Evolutionary conservation across 768 basidiomycete genomes (phyloP).

Genomic region (Fistulinella prunicolor): DNA sequence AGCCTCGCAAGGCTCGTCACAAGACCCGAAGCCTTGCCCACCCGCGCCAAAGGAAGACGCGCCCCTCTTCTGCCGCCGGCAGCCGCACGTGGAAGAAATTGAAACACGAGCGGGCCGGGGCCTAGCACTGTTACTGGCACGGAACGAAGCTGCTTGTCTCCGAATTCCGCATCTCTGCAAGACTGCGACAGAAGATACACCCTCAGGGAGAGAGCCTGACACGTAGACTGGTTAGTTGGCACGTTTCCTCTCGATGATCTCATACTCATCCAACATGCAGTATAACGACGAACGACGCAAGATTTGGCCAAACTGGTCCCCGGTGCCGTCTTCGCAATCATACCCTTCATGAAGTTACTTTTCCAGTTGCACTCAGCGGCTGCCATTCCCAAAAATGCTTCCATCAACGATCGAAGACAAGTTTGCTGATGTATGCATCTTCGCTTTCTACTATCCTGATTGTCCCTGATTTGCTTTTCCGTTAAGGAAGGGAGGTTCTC

Average conservation of each 20-base stretch:
- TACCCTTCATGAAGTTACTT: conserved; percentile 98
- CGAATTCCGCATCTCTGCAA: conserved; percentile 85
- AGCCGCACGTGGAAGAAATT: conserved; percentile 85
- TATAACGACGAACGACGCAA: conserved; percentile 90
- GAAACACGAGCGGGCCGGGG: conserved; percentile 97
- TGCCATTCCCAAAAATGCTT: conserved; percentile 97
- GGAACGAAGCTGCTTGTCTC: conserved; percentile 92
- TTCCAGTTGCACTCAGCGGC: conserved; percentile 96
- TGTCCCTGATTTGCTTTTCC: not conserved
- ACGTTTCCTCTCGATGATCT: not conserved
- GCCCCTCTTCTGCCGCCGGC: conserved; percentile 46
- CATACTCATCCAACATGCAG: not conserved
- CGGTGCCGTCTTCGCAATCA: conserved; percentile 90
- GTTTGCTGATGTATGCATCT: conserved; percentile 71
- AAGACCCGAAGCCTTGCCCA: conserved; percentile 46
- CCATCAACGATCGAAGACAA: conserved; percentile 99
- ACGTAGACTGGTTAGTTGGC: conserved; percentile 71
- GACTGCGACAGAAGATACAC: conserved; percentile 89
- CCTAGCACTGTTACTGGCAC: conserved; percentile 95
- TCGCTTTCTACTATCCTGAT: not conserved
- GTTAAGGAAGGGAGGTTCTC: conserved; percentile 90
- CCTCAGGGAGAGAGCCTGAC: conserved; percentile 91
- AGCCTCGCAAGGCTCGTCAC: conserved; percentile 25
- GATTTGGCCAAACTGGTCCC: conserved; percentile 92
- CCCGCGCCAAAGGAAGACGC: conserved; percentile 47